Evolutionary conservation across 2,329 filamentous ascomycete species (phyloP), one percentile per base, ranked within the genome.

Genomic region (Colletotrichum destructivum): DNA sequence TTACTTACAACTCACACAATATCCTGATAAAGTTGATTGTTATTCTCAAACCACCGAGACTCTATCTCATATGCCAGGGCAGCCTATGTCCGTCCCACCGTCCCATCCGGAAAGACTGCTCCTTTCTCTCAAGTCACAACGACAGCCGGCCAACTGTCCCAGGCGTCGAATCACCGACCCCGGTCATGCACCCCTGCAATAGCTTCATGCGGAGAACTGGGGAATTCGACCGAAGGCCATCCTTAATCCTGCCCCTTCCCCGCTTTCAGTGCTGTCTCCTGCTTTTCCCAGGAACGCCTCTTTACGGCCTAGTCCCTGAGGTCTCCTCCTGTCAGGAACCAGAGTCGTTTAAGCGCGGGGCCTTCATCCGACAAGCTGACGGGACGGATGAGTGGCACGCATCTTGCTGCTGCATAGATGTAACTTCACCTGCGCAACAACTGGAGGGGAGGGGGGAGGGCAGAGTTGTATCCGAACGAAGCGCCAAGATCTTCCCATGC

Each of bases 131-230:
- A 49, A 9, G 18, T 52, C 31, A 31, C 31, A 31, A 31, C 6
- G 31, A 23, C 35, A 56, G 38, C 66, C 42, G 42, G 13, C 21
- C 23, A 23, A 44, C 59, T 54, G 60, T 49, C 35, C 35, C 44
- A 66, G 26, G 55, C 42, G 57, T 57, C 63, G 47, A 44, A 52
- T 71, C 51, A 54, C 23, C 51, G 13, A 35, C 23, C 51, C 69
- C 52, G 26, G 68, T 38, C 49, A 26, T 40, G 11, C 11, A 51
- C 51, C 69, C 65, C 46, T 69, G 59, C 38, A 21, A 63, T 35
- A 52, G 59, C 51, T 55, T 55, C 21, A 55, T 69, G 69, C 69
- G 52, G 69, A 71, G 65, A 69, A 59, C n/a, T 63, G 59, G 54
- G 44, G 65, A 49, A 69, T 2, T 52, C 21, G 12, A 56, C 35